Evolutionary conservation across 441 rosid species (phyloP), one percentile per base, ranked within the genome.

Genomic region (Brassica balearica): DNA sequence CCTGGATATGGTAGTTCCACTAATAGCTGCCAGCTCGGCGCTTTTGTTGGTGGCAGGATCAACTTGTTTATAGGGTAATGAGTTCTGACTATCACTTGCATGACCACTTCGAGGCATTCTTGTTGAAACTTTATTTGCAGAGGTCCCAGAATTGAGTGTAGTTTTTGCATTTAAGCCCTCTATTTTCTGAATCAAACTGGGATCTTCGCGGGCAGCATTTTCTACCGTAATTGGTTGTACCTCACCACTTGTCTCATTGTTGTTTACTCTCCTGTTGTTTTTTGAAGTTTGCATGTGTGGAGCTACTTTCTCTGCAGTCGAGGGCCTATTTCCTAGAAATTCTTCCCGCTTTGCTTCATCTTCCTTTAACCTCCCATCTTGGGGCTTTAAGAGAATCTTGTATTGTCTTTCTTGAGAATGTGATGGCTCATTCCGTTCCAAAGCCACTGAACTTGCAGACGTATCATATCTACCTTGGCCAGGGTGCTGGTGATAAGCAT

Each of bases 321-420:
- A 75, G 3, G 59, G 77, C 43, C 81, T 81, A 32, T 80, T 66
- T 68, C 74, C 72, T 32, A 56, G 59, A 66, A 60, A 74, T 65
- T 83, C 90, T 81, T 86, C 95, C 82, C 75, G 74, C 81, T 85
- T 88, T 64, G 85, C 86, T 72, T 74, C 90, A 73, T 83, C 88
- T 73, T 81, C 86, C 65, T 84, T 89, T 60, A 86, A 91, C 88
- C 91, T 85, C 65, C 83, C 82, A 68, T 89, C 91, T 73, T 86
- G 93, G 67, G 87, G 95, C 88, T 90, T 94, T 82, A 94, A 80
- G 73, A 91, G 93, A 82, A 91, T 92, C 81, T 86, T 92, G 82
- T 83, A 90, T 4, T 87, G 90, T 17, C 80, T 12, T 71, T 89
- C 95, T 65, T 74, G 88, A 71, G 86, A 80, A 87, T 84, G 91